Conservation (phyloP, 2,329 filamentous ascomycete species). For the Colletotrichum lini region DNA sequence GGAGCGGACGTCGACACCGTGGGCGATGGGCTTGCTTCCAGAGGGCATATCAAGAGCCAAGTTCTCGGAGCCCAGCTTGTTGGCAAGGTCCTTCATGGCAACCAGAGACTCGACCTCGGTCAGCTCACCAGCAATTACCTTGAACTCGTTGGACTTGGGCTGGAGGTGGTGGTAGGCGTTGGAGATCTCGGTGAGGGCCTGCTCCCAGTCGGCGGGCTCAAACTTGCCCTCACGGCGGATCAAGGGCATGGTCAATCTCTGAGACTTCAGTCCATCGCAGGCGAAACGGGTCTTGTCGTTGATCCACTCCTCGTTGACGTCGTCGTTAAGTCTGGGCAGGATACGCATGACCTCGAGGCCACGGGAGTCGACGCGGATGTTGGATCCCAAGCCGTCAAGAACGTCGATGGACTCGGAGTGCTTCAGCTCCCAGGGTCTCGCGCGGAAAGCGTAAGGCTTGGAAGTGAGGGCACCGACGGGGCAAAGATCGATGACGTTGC, state of each 20-base stretch:
- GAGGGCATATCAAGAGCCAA: conserved; percentile 91
- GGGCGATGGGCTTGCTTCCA: conserved; percentile 86
- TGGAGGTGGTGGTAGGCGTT: conserved; percentile 84
- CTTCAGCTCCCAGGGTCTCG: conserved; percentile 96
- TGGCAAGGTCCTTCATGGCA: conserved; percentile 96
- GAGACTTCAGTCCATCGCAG: conserved; percentile 95
- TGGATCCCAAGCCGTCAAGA: conserved; percentile 91
- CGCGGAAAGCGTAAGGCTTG: conserved; percentile 98
- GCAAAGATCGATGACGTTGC: conserved; percentile 98
- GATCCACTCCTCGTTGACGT: conserved; percentile 99
- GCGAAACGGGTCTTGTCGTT: conserved; percentile 98
- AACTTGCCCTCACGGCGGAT: conserved; percentile 92
- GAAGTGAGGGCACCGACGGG: conserved; percentile 96
- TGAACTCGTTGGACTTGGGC: conserved; percentile 94
- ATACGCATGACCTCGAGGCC: conserved; percentile 97
- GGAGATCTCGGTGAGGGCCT: conserved; percentile 89
- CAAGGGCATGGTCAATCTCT: conserved; percentile 92
- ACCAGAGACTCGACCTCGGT: conserved; percentile 94
- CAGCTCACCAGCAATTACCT: conserved; percentile 91
- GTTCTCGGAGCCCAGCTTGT: conserved; percentile 97
- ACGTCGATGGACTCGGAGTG: conserved; percentile 97
- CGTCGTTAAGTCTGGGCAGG: conserved; percentile 92
- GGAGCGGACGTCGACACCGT: conserved; percentile 92
- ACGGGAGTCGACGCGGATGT: conserved; percentile 93
- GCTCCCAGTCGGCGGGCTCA: conserved; percentile 94